Evolutionary conservation across 495 filamentous ascomycete genomes (phyloP), one percentile per base, ranked within the genome.

Genomic region (Cairneyella variabilis): DNA sequence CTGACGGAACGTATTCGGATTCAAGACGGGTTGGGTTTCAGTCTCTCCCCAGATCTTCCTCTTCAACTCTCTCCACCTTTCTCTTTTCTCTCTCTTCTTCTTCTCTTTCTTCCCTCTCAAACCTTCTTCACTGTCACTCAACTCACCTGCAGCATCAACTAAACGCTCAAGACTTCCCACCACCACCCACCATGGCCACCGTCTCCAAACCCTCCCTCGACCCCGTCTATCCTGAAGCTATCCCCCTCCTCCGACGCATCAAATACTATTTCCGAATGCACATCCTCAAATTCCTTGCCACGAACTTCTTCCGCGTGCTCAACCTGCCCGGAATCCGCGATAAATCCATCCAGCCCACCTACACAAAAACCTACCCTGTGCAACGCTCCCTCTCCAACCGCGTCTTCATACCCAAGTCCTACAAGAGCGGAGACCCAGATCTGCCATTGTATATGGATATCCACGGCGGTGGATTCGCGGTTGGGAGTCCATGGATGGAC

Each of bases 401-500:
- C 20, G 56, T 73, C 45, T 73, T 70, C 57, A 64, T 66, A 49
- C 59, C 59, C 16, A 60, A 54, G 10, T 53, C 51, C 11, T 67
- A 69, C 41, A 53, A 59, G 36, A 47, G 57, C 25, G 64, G 53
- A 18, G 45, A 62, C 18, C 18, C 54, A 1, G 53, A 45, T 8
- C 59, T 70, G 0, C 68, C 70, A 3, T 53, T 71, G 3, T 71
- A 71, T 48, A 30, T 73, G 2, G 57, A 71, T 49, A 62, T 73
- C 36, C 70, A 73, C 42, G 70, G 70, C 39, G 70, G 70, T 1
- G 70, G 69, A 2, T 71, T 71, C 38, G 65, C 59, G 1, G 0
- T 73, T 4, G 30, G 39, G 30, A 48, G 60, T 30, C 63, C 69
- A 4, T 16, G 14, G 9, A 25, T 58, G 4, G 68, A 71, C 52